A percentile compares a stretch with the other conserved stretches of the same genome.
Evolutionary conservation across 2,329 filamentous ascomycete species (phyloP).

Genomic region (Bisporella sp.): DNA sequence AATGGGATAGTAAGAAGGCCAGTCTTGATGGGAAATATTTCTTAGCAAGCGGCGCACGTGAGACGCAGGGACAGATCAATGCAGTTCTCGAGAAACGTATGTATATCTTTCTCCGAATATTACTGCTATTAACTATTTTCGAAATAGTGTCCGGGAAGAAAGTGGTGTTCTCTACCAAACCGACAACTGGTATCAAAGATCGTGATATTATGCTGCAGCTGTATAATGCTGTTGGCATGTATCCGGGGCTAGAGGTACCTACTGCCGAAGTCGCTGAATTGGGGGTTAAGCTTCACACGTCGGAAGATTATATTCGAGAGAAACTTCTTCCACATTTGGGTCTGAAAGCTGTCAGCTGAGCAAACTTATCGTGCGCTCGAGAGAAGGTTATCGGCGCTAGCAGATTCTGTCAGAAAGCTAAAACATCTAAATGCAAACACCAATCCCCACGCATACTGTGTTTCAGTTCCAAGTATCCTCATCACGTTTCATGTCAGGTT

Average conservation of each 20-base stretch:
- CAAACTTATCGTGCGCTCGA: too few relatives aligned
- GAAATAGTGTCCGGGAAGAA: conserved; percentile 14
- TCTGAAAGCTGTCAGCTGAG: background rate
- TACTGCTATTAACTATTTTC: background rate
- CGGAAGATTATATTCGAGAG: conserved; percentile 16
- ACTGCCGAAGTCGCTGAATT: conserved; percentile 15
- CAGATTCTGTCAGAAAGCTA: too few relatives aligned
- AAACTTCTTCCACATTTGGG: conserved; percentile 6
- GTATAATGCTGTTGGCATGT: conserved; percentile 19
- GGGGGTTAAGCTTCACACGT: conserved; percentile 15
- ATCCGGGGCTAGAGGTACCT: conserved; percentile 12
- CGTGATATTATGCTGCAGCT: conserved; percentile 20
- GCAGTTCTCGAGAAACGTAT: conserved; percentile 4
- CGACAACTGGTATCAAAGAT: conserved; percentile 17
- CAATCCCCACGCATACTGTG: too few relatives aligned
- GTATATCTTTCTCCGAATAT: background rate
- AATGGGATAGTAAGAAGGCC: conserved; percentile 15
- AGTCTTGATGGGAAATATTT: conserved; percentile 7
- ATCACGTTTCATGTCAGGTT: too few relatives aligned
- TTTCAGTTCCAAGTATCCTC: too few relatives aligned
- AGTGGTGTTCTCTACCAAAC: conserved; percentile 11
- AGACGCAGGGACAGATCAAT: conserved; percentile 2
- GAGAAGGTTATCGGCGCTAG: too few relatives aligned
- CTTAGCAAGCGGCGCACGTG: background rate
- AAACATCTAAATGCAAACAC: too few relatives aligned